A percentile compares a stretch with the other conserved stretches of the same genome.
Conservation (phyloP, 768 basidiomycete species). For the Tricholoma matsutake region DNA sequence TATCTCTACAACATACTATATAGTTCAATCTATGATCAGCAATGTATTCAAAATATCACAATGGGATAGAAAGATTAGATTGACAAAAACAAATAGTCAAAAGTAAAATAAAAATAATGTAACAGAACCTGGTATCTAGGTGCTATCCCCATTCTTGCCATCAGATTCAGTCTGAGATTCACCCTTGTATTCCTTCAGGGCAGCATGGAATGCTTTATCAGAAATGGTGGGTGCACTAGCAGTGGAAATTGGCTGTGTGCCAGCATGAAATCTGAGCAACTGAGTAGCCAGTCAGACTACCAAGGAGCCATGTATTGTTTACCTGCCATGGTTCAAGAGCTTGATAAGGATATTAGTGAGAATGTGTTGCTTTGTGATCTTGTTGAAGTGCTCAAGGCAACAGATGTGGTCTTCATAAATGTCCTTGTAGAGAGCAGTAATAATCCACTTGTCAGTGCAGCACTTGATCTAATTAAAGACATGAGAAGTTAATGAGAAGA, state of each 20-base stretch:
- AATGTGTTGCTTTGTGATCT: not conserved
- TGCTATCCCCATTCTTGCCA: not conserved
- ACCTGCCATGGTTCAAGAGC: not conserved
- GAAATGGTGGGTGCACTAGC: not conserved
- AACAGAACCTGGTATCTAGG: not conserved
- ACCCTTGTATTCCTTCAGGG: not conserved
- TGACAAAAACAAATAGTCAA: not conserved
- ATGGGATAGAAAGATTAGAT: no score
- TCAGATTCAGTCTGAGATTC: constrained; percentile 1
- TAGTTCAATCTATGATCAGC: not conserved
- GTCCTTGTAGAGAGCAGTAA: constrained; percentile 6
- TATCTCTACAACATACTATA: not conserved
- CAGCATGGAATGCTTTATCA: not conserved
- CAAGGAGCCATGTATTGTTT: not conserved
- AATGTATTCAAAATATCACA: not conserved
- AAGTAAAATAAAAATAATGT: not conserved
- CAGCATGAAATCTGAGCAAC: not conserved
- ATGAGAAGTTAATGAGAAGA: not conserved
- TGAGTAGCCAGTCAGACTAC: not conserved
- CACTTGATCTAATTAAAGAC: not conserved
- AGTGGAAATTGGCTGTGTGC: not conserved
- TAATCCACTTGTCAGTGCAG: no score
- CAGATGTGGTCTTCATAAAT: not conserved
- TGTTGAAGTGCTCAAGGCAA: not conserved
- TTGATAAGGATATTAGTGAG: not conserved